A percentile compares a stretch with the other conserved stretches of the same genome.
These are phyloP conservation scores for Terfezia boudieri DNA, from an alignment of 495 filamentous ascomycete genomes.

Conservation along the genomic window DNA sequence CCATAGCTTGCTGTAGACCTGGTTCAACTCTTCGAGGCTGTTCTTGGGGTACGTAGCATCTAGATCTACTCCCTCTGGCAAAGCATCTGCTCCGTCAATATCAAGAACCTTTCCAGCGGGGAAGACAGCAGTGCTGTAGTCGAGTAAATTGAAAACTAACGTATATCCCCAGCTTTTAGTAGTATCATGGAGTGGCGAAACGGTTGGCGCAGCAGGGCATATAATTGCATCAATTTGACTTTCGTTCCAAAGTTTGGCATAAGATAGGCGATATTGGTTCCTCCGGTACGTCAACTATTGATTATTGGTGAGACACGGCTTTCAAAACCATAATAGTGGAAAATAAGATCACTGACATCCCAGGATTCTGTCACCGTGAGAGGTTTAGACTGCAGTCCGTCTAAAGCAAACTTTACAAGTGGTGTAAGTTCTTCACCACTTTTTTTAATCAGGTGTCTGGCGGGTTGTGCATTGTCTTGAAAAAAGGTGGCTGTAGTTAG, in stretches of 20 bases:
- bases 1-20: slow-evolving; percentile 26
- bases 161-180: slow-evolving; percentile 51
- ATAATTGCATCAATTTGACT: slow-evolving; percentile 44
- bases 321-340: too few relatives aligned
- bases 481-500: too few relatives aligned
- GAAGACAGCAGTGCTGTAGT: slow-evolving; percentile 40
- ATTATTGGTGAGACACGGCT: too few relatives aligned
- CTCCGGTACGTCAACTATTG: not conserved
- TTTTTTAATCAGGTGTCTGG: too few relatives aligned
- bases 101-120: slow-evolving; percentile 29
- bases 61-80: slow-evolving; percentile 15
- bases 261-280: slow-evolving; percentile 30
- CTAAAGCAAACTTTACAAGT: too few relatives aligned
- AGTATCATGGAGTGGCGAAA: slow-evolving; percentile 36
- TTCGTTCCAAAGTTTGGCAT: slow-evolving; percentile 28
- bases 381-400: too few relatives aligned
- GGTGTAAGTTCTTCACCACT: too few relatives aligned
- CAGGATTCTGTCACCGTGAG: too few relatives aligned
- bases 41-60: slow-evolving; percentile 18
- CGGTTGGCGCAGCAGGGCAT: slow-evolving; percentile 36
- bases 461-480: too few relatives aligned
- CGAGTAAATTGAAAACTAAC: slow-evolving; percentile 49
- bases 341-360: too few relatives aligned
- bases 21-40: slow-evolving; percentile 24
- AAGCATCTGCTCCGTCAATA: not conserved